phyloP scores from a whole-genome alignment of 176 grass and related monocot genomes.

The Dactylis glomerata region DNA sequence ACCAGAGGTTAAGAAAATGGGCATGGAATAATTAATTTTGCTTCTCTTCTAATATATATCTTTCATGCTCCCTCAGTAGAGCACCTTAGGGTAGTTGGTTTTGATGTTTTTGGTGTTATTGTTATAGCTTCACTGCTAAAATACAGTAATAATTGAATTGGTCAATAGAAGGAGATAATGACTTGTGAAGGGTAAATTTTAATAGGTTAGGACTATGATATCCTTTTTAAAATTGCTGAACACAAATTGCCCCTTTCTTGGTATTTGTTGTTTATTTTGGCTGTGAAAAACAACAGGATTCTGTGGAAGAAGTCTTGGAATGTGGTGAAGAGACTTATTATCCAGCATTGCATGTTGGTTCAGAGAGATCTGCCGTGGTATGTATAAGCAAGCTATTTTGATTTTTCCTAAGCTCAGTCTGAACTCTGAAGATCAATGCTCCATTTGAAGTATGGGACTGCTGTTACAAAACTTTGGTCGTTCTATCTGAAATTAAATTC shows the following conservation, averaged over 20 bases:
- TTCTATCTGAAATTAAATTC: not conserved
- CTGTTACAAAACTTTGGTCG: not conserved
- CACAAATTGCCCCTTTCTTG: not conserved
- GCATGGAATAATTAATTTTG: not conserved
- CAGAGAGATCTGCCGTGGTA: constrained; percentile 67
- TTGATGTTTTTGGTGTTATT: not conserved
- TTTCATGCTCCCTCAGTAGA: not conserved
- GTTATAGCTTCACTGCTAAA: not conserved
- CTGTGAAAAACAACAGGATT: constrained; percentile 44
- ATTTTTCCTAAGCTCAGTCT: not conserved
- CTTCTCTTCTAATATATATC: not conserved
- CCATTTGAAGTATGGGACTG: not conserved
- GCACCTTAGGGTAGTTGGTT: not conserved
- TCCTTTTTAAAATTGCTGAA: not conserved
- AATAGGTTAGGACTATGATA: not conserved
- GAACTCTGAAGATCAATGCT: not conserved
- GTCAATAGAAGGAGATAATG: not conserved
- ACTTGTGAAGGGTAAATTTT: not conserved
- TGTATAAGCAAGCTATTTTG: constrained; percentile 7
- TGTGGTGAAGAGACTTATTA: constrained; percentile 90
- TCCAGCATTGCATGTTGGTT: constrained; percentile 84
- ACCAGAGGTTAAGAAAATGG: not conserved
- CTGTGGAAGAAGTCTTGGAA: constrained; percentile 47
- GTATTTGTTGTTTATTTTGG: constrained; percentile 31
- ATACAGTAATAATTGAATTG: constrained; percentile 6